phyloP scores from a whole-genome alignment of 371 early-diverging fungal species.

The Lichtheimia ramosa region DNA sequence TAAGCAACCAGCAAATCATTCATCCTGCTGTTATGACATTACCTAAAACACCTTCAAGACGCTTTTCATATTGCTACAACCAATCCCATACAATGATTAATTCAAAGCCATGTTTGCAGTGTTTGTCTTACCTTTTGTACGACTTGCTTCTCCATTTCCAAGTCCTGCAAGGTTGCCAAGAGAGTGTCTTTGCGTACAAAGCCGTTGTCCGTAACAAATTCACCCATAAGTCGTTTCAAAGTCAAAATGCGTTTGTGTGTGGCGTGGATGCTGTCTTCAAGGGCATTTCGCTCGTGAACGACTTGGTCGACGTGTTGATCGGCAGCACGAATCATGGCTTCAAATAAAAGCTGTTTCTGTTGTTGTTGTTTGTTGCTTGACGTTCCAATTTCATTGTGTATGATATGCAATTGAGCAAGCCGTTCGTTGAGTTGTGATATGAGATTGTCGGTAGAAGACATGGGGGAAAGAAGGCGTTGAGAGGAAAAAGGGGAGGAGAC shows the following conservation, averaged over 20 bases:
- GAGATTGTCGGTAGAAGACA: slow-evolving; percentile 11
- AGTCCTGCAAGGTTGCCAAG: slow-evolving; percentile 2
- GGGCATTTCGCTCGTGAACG: slow-evolving; percentile 8
- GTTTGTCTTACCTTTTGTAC: slow-evolving; percentile 14
- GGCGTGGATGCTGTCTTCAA: slow-evolving; percentile 6
- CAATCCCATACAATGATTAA: neutral
- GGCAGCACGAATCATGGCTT: slow-evolving; percentile 12
- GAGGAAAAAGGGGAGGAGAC: too few relatives aligned
- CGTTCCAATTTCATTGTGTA: slow-evolving; percentile 19
- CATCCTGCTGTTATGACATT: neutral
- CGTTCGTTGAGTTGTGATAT: slow-evolving; percentile 7
- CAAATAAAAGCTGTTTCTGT: slow-evolving; percentile 6
- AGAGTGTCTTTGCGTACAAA: slow-evolving; percentile 1
- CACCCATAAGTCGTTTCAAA: slow-evolving; percentile 22
- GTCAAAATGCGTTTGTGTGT: slow-evolving; percentile 3
- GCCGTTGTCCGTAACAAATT: slow-evolving; percentile 13
- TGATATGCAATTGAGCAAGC: slow-evolving; percentile 8
- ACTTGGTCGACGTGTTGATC: slow-evolving; percentile 14
- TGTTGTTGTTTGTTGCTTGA: slow-evolving; percentile 8
- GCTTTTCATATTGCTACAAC: slow-evolving; percentile 22
- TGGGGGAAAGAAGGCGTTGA: neutral
- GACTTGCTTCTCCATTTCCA: slow-evolving; percentile 12
- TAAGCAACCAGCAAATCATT: neutral
- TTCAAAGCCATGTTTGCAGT: neutral
- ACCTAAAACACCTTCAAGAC: slow-evolving; percentile 20